Evolutionary conservation across 2,329 filamentous ascomycete species (phyloP), one percentile per base, ranked within the genome.

Genomic region (Hypoxylon sp.): DNA sequence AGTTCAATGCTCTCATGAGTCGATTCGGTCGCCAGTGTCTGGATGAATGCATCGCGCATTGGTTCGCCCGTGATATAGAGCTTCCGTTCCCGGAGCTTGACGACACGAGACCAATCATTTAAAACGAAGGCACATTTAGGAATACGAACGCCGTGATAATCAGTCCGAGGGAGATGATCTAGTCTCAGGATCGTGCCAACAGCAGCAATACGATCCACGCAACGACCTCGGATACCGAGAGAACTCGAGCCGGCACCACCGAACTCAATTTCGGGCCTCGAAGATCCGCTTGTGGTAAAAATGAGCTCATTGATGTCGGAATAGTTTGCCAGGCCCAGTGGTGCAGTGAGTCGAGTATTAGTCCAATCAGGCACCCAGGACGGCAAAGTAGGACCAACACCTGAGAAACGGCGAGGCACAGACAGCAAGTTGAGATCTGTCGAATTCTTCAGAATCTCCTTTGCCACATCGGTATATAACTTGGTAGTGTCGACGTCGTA

Each of bases 281-380:
- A 68, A 9, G 52, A 55, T 22, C 56, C 59, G 26, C 58, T 68
- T 19, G 70, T 53, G 22, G 64, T 48, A 57, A 72, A 72, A 6
- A 35, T 54, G 10, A 70, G 26, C n/a, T 68, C 68, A 26, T 67
- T 70, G 24, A 72, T 70, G 22, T 72, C 68, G 10, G 64, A 68
- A 50, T 72, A 72, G 24, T 70, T 68, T 24, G 63, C 69, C 3
- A 71, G 42, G n/a, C 70, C 70, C 4, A 74, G 13, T 10, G 73
- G 67, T n/a, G 65, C 68, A 2, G 68, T 74, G 33, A 73, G 56
- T 22, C 69, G 71, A 53, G 59, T 70, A 42, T 57, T 68, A 35
- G 52, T 67, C 73, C 71, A 74, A 37, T 74, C 68, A 17, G 73
- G 73, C n/a, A 72, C 73, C 73, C 73, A 74, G n/a, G 73, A 73